Conservation (phyloP, 2,329 filamentous ascomycete genomes). For the Phialophora macrospora region DNA sequence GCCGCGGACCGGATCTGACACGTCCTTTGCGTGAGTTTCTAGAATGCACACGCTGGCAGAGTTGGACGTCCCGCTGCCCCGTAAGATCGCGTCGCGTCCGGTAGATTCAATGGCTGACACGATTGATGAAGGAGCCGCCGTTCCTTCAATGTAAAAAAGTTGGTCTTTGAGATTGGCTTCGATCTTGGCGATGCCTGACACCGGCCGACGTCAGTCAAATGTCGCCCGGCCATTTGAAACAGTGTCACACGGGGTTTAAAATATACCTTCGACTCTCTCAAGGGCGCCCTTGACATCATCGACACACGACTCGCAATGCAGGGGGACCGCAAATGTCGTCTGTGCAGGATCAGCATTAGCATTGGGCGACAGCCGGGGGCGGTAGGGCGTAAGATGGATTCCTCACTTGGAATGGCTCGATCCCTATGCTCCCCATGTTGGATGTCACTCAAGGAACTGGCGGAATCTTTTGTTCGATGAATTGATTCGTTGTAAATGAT, state of each 20-base stretch:
- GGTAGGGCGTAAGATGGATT: constrained; percentile 7
- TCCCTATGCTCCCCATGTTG: constrained; percentile 41
- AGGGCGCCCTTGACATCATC: constrained; percentile 82
- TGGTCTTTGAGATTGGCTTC: constrained; percentile 82
- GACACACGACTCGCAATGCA: constrained; percentile 88
- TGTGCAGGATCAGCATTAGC: constrained; percentile 47
- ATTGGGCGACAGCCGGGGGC: not conserved
- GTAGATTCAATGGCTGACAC: constrained; percentile 87
- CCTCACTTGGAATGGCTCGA: constrained; percentile 54
- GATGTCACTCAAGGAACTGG: not conserved
- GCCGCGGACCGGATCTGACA: constrained; percentile 75
- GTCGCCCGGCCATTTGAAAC: constrained; percentile 4
- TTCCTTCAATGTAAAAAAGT: constrained; percentile 82
- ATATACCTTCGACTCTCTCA: constrained; percentile 68
- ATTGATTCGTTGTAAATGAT: not conserved
- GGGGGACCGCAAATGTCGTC: constrained; percentile 93
- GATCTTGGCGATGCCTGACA: constrained; percentile 76
- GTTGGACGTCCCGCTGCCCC: constrained; percentile 83
- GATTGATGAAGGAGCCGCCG: constrained; percentile 85
- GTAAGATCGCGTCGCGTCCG: constrained; percentile 89
- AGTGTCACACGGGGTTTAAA: constrained; percentile 37
- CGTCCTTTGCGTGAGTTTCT: constrained; percentile 72
- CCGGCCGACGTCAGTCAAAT: constrained; percentile 18
- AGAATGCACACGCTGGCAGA: constrained; percentile 96
- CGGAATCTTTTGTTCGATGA: not conserved